Percentiles rank a stretch among this genome's conserved stretches.
phyloP scores from a whole-genome alignment of 768 basidiomycete genomes.

The Leccinum subgranulosum region DNA sequence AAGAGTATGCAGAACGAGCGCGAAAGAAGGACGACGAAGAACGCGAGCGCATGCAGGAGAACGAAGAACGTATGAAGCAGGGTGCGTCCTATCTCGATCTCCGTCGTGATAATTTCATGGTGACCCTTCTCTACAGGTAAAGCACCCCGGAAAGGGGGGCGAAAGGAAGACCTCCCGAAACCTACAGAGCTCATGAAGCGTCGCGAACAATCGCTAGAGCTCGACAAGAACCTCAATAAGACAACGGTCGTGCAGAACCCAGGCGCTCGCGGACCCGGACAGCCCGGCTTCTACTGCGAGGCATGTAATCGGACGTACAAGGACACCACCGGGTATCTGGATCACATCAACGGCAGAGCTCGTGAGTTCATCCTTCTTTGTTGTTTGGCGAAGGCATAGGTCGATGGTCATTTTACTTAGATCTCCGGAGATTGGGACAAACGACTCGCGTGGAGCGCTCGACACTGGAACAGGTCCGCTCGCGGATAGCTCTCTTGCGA shows the following conservation, averaged over 20 bases:
- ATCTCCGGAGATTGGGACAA: slow-evolving; percentile 92
- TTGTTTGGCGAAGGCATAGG: neutral
- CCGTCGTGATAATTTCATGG: neutral
- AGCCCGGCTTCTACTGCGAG: slow-evolving; percentile 94
- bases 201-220: slow-evolving; percentile 78
- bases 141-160: slow-evolving; percentile 65
- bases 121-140: slow-evolving; percentile 55
- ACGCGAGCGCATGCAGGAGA: slow-evolving; percentile 79
- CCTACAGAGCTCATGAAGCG: slow-evolving; percentile 92
- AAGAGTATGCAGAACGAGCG: slow-evolving; percentile 83
- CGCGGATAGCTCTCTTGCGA: slow-evolving; percentile 81
- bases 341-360: slow-evolving; percentile 91
- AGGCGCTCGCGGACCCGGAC: slow-evolving; percentile 79
- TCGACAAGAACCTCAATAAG: slow-evolving; percentile 94
- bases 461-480: slow-evolving; percentile 88
- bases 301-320: slow-evolving; percentile 89
- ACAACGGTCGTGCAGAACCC: slow-evolving; percentile 90
- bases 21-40: slow-evolving; percentile 79
- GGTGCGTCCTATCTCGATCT: slow-evolving; percentile 40
- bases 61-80: slow-evolving; percentile 80
- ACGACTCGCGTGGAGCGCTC: slow-evolving; percentile 89
- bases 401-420: slow-evolving; percentile 47
- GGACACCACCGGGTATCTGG: slow-evolving; percentile 90
- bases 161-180: slow-evolving; percentile 76
- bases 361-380: slow-evolving; percentile 55